phyloP scores from a whole-genome alignment of 2,329 filamentous ascomycete genomes.

The Nemania bipapillata region DNA sequence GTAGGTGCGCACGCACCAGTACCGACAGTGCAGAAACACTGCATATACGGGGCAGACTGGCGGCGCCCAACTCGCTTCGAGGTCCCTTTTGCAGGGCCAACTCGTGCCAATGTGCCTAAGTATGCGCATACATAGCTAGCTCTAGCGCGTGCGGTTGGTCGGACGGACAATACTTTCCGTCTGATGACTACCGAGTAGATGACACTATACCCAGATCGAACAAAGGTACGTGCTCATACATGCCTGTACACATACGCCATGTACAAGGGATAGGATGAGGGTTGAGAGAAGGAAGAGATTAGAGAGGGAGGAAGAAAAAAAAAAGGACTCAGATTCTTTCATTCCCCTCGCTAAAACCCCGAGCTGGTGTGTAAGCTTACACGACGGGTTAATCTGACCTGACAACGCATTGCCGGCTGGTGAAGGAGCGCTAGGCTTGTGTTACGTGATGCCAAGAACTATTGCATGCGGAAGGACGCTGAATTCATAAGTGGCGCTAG shows the following conservation, averaged over 20 bases:
- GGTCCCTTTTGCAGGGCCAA: neutral
- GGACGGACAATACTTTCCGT: too few species aligned
- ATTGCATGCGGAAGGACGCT: conserved; percentile 7
- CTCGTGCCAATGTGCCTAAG: too few species aligned
- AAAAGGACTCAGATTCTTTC: neutral
- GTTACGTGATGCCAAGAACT: conserved; percentile 33
- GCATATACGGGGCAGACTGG: neutral
- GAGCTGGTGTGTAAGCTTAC: conserved; percentile 30
- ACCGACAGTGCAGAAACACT: conserved; percentile 2
- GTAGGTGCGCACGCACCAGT: conserved; percentile 7
- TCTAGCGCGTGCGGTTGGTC: neutral
- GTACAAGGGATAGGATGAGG: too few species aligned
- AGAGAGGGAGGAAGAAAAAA: neutral
- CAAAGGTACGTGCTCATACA: too few species aligned
- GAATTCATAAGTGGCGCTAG: conserved; percentile 8
- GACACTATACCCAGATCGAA: too few species aligned
- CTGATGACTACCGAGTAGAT: too few species aligned
- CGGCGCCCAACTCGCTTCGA: neutral
- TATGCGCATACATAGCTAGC: too few species aligned
- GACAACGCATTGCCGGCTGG: conserved; percentile 28
- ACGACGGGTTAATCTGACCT: conserved; percentile 13
- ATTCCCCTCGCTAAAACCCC: conserved; percentile 4
- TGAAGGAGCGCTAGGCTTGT: conserved; percentile 10
- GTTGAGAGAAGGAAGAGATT: too few species aligned
- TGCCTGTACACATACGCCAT: too few species aligned